Evolutionary conservation across 176 grass and related monocot genomes (phyloP).

Genomic region (Areca catechu): DNA sequence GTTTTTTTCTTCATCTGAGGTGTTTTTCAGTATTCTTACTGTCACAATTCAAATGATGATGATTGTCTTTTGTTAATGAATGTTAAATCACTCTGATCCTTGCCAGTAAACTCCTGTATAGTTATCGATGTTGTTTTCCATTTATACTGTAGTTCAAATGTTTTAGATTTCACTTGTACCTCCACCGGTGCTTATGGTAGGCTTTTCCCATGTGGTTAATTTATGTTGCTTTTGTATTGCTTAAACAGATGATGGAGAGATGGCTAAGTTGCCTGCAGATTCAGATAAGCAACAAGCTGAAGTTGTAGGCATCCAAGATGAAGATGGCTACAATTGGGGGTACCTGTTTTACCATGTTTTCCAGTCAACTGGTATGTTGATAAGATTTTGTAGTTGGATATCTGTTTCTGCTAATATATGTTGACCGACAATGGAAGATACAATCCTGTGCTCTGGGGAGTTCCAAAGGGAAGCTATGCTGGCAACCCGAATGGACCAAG

Average conservation of each 20-base stretch:
- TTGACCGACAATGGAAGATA: constrained; percentile 53
- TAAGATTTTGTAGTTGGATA: not conserved
- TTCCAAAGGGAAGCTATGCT: constrained; percentile 96
- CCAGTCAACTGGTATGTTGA: constrained; percentile 12
- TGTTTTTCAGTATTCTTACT: too few species aligned
- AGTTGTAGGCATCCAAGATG: constrained; percentile 63
- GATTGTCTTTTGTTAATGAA: too few species aligned
- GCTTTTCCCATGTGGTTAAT: too few species aligned
- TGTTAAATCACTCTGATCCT: too few species aligned
- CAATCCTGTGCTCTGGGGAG: constrained; percentile 79
- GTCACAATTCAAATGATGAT: too few species aligned
- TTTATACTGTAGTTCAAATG: too few species aligned
- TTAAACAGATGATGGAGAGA: constrained; percentile 59
- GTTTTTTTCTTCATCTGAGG: too few species aligned
- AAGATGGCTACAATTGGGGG: constrained; percentile 93
- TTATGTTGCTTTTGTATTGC: not conserved
- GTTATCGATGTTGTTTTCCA: too few species aligned
- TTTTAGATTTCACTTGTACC: too few species aligned
- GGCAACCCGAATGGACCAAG: constrained; percentile 64
- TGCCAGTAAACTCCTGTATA: too few species aligned
- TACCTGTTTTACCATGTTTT: constrained; percentile 18
- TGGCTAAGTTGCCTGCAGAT: constrained; percentile 54
- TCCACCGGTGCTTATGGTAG: too few species aligned
- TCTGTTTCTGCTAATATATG: constrained; percentile 5
- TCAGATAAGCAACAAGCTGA: constrained; percentile 82